These are phyloP conservation scores for Oryza punctata DNA, from an alignment of 176 grass and related monocot species.

Conservation along the genomic window DNA sequence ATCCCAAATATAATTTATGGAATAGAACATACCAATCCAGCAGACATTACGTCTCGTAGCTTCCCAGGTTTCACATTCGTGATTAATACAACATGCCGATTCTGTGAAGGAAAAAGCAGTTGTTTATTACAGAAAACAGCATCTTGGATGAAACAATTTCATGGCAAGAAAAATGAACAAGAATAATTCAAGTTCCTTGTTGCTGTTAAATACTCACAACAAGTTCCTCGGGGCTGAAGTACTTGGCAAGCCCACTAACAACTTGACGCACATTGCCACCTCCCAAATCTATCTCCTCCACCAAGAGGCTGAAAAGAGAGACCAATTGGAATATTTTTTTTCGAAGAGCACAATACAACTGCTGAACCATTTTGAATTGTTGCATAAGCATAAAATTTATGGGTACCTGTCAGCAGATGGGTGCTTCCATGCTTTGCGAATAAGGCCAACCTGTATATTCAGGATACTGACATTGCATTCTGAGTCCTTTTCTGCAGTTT, in stretches of 20 bases:
- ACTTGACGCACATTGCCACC: slow-evolving; percentile 86
- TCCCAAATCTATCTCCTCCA: slow-evolving; percentile 99
- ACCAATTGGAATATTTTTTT: neutral
- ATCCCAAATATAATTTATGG: slow-evolving; percentile 24
- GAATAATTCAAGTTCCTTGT: slow-evolving; percentile 35
- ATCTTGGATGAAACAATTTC: slow-evolving; percentile 8
- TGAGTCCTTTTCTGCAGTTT: slow-evolving; percentile 71
- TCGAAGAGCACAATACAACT: neutral
- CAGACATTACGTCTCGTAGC: slow-evolving; percentile 84
- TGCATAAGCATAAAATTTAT: neutral
- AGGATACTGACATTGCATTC: slow-evolving; percentile 79
- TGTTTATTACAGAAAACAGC: slow-evolving; percentile 25
- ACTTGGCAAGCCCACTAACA: slow-evolving; percentile 98
- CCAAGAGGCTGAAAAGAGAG: slow-evolving; percentile 64
- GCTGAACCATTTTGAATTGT: neutral
- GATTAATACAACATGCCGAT: slow-evolving; percentile 82
- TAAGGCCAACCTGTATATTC: slow-evolving; percentile 87
- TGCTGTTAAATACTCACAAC: slow-evolving; percentile 58
- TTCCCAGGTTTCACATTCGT: slow-evolving; percentile 99
- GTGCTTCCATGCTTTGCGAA: slow-evolving; percentile 89
- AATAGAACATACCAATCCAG: slow-evolving; percentile 76
- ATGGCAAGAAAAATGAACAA: slow-evolving; percentile 14
- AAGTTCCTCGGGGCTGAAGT: slow-evolving; percentile 77
- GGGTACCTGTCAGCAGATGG: slow-evolving; percentile 96
- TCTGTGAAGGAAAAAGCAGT: slow-evolving; percentile 58